Conservation (phyloP, 2,329 filamentous ascomycete species). For the Iodosphaeria phyllophila region DNA sequence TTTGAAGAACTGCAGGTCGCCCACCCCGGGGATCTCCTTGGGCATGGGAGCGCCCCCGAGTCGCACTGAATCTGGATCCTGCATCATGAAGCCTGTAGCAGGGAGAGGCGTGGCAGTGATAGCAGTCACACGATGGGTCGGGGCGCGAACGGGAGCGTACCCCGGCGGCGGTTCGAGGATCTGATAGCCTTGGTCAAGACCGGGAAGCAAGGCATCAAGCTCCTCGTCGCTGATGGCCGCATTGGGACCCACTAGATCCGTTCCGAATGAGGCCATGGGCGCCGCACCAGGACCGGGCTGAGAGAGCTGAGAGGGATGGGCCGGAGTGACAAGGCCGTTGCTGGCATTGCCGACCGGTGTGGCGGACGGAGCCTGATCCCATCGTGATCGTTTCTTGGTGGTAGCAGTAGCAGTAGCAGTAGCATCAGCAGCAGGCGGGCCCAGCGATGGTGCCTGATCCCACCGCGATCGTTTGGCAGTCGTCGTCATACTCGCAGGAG, state of each 20-base stretch:
- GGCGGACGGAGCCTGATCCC: conserved; percentile 76
- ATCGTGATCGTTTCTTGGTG: conserved; percentile 63
- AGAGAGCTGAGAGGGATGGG: conserved; percentile 48
- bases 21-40: conserved; percentile 88
- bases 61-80: conserved; percentile 73
- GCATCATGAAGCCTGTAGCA: conserved; percentile 91
- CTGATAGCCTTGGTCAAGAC: conserved; percentile 80
- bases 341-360: conserved; percentile 56
- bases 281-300: no score
- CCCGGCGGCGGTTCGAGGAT: conserved; percentile 79
- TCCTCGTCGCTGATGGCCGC: conserved; percentile 82
- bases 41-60: conserved; percentile 78
- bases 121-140: conserved; percentile 55
- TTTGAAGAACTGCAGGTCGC: conserved; percentile 96
- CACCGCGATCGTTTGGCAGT: conserved; percentile 68
- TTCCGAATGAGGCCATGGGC: conserved; percentile 60
- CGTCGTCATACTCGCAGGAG: no score
- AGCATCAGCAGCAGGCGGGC: conserved; percentile 33
- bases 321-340: conserved; percentile 61
- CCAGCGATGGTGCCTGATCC: conserved; percentile 58
- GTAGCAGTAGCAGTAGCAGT: conserved; percentile 34
- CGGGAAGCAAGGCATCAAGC: conserved; percentile 76
- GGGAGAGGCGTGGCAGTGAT: conserved; percentile 58
- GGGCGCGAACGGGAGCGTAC: conserved; percentile 67
- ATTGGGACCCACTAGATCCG: conserved; percentile 64